phyloP scores from a whole-genome alignment of 1,284 basidiomycete genomes.

The Ceratobasidium sp. region DNA sequence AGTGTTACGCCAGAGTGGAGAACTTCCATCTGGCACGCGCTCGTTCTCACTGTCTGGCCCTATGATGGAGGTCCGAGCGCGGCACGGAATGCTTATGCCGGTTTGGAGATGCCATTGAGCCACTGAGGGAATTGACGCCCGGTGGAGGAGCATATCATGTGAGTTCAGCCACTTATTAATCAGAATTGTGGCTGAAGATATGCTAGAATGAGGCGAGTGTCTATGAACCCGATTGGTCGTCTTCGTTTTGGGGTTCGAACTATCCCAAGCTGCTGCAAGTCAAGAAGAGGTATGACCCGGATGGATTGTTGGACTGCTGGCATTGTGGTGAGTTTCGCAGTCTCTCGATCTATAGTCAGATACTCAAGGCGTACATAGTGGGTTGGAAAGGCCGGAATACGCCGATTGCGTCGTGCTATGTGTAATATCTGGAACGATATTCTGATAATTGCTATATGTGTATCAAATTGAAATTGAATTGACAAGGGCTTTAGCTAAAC shows the following conservation, averaged over 20 bases:
- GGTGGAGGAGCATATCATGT: conserved; percentile 32
- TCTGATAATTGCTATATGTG: too few relatives aligned
- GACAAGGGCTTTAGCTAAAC: too few relatives aligned
- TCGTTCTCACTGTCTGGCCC: conserved; percentile 14
- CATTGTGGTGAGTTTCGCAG: too few relatives aligned
- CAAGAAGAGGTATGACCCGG: conserved; percentile 40
- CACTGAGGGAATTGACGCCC: conserved; percentile 36
- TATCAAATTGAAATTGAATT: too few relatives aligned
- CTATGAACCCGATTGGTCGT: conserved; percentile 27
- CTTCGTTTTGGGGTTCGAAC: conserved; percentile 35
- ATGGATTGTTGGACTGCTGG: conserved; percentile 33
- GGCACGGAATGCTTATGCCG: conserved; percentile 19
- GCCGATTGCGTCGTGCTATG: too few relatives aligned
- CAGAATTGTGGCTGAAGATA: not conserved
- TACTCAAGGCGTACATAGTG: too few relatives aligned
- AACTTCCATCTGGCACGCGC: conserved; percentile 13
- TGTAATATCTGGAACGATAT: too few relatives aligned
- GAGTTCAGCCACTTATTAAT: not conserved
- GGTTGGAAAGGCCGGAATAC: too few relatives aligned
- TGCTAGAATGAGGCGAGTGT: conserved; percentile 43
- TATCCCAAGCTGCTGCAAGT: conserved; percentile 33
- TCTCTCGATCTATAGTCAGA: too few relatives aligned
- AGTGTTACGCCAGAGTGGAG: conserved; percentile 27
- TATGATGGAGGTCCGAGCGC: conserved; percentile 14
- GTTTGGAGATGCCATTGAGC: conserved; percentile 30